Conservation (phyloP, 179 eudicot genomes). For the Spergularia azorica region DNA sequence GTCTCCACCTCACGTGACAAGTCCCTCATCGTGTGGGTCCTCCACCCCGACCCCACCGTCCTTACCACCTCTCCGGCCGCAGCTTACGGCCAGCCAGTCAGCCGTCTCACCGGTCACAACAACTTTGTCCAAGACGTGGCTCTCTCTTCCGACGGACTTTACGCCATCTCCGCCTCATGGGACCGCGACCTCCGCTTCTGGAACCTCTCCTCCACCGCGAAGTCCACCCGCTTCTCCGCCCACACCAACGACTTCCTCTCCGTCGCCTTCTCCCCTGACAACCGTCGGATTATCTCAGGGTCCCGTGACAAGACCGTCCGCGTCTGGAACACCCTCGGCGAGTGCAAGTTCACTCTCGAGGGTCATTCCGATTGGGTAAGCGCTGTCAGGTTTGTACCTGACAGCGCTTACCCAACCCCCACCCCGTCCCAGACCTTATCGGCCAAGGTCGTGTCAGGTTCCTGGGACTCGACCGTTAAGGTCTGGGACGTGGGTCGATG, state of each 20-base stretch:
- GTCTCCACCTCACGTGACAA: conserved; percentile 54
- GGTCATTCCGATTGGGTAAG: conserved; percentile 45
- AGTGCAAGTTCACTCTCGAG: conserved; percentile 41
- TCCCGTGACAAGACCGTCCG: conserved; percentile 44
- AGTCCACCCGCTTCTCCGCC: conserved; percentile 44
- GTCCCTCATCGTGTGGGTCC: conserved; percentile 45
- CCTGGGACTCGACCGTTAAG: conserved; percentile 45
- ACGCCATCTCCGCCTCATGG: conserved; percentile 52
- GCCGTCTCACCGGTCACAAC: conserved; percentile 43
- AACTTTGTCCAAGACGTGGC: conserved; percentile 51
- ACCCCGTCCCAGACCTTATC: conserved; percentile 22
- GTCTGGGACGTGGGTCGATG: conserved; percentile 40
- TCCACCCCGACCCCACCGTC: conserved; percentile 34
- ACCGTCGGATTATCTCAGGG: conserved; percentile 51
- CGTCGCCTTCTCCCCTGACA: conserved; percentile 46
- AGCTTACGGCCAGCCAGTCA: conserved; percentile 32
- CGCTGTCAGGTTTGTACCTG: conserved; percentile 40
- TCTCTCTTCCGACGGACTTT: conserved; percentile 50
- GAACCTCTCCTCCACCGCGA: conserved; percentile 39
- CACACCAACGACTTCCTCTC: conserved; percentile 52
- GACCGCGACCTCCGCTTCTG: conserved; percentile 54
- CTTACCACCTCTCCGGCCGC: conserved; percentile 24
- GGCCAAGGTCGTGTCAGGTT: conserved; percentile 30
- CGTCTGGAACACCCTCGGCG: conserved; percentile 55
- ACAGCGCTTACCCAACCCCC: too few species aligned